A percentile compares a stretch with the other conserved stretches of the same genome.
Evolutionary conservation across 2,329 filamentous ascomycete genomes (phyloP).

Genomic region (Aspergillus puulaauensis): DNA sequence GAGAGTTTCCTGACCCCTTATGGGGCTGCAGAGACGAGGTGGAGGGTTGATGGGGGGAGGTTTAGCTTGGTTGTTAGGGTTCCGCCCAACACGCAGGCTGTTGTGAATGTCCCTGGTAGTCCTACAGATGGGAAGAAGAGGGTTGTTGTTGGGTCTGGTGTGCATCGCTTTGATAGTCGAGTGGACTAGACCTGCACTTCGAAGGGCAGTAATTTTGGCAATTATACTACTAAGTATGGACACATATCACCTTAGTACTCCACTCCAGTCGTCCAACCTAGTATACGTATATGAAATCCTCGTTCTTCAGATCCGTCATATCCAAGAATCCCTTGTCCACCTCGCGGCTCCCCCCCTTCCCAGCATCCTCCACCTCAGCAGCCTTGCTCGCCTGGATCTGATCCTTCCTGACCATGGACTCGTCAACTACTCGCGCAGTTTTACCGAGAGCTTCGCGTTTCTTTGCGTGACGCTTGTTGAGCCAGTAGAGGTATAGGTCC

Average conservation of each 20-base stretch:
- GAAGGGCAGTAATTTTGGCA: too few relatives aligned
- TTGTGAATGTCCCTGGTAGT: background rate
- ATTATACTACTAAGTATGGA: too few relatives aligned
- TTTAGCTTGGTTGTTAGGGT: constrained; percentile 1
- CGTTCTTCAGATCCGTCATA: constrained; percentile 18
- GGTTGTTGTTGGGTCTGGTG: constrained; percentile 1
- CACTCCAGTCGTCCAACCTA: background rate
- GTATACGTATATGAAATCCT: constrained; percentile 22
- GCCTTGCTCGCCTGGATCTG: constrained; percentile 9
- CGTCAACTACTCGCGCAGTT: constrained; percentile 27
- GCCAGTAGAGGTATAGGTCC: constrained; percentile 30
- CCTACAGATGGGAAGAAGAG: background rate
- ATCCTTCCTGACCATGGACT: constrained; percentile 34
- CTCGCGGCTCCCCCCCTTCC: background rate
- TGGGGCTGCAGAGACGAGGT: background rate
- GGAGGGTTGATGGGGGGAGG: background rate
- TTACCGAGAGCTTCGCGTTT: constrained; percentile 32
- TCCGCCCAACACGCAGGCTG: constrained; percentile 5
- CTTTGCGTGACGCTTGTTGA: constrained; percentile 32
- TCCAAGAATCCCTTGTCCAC: constrained; percentile 17
- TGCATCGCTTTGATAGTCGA: background rate
- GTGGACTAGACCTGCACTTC: too few relatives aligned
- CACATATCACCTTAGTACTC: too few relatives aligned
- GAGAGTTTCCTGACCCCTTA: background rate
- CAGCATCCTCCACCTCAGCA: constrained; percentile 9